Percentiles rank a stretch among this genome's conserved stretches.
Evolutionary conservation across 1,284 basidiomycete species (phyloP).

Genomic region (Trametes pubescens): DNA sequence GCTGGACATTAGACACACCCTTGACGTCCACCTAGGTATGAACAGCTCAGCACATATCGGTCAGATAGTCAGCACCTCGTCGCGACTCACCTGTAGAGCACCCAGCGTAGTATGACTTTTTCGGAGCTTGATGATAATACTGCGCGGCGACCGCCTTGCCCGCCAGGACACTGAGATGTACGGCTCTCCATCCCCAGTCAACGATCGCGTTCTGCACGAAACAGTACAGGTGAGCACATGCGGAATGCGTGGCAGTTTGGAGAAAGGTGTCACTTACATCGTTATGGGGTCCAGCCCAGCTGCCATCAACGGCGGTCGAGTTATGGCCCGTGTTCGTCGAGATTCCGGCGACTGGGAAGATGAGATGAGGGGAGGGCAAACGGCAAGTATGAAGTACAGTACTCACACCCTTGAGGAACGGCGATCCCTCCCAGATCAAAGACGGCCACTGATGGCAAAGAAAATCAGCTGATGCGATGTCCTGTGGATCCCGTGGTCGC

Average conservation of each 20-base stretch:
- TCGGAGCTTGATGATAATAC: constrained; percentile 30
- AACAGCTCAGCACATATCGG: background rate
- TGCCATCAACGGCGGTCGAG: constrained; percentile 18
- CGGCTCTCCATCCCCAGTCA: constrained; percentile 36
- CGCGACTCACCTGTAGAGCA: constrained; percentile 37
- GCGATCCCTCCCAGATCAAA: constrained; percentile 31
- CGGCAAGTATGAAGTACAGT: too few relatives aligned
- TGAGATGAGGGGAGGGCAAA: background rate
- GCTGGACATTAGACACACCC: constrained; percentile 11
- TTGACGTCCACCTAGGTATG: constrained; percentile 25
- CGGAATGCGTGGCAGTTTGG: background rate
- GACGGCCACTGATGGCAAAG: background rate
- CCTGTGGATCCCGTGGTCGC: too few relatives aligned
- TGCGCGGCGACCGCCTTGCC: constrained; percentile 35
- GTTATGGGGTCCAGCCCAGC: constrained; percentile 34
- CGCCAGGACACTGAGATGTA: constrained; percentile 34
- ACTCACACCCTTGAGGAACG: constrained; percentile 30
- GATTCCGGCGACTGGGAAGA: constrained; percentile 29
- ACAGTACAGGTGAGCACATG: too few relatives aligned
- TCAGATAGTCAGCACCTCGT: too few relatives aligned
- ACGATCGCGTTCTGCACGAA: constrained; percentile 30
- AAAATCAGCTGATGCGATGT: too few relatives aligned
- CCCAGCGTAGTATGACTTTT: constrained; percentile 36
- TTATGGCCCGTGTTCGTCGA: constrained; percentile 35
- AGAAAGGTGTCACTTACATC: constrained; percentile 20